phyloP scores from a whole-genome alignment of 2,329 filamentous ascomycete species.

The Dactylonectria estremocensis region DNA sequence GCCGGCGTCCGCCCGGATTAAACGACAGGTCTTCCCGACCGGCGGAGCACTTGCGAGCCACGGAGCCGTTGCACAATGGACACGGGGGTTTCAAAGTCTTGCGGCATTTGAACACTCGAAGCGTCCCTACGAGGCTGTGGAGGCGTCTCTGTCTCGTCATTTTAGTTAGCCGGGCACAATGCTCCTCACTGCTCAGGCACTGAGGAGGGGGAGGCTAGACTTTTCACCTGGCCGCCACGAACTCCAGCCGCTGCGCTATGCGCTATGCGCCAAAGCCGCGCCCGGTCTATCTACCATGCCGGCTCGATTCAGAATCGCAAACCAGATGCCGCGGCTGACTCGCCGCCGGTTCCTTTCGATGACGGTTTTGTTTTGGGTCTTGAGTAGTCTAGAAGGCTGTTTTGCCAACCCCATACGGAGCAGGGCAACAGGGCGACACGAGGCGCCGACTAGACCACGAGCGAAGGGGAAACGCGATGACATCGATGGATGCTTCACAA shows the following conservation, averaged over 20 bases:
- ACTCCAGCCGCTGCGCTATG: constrained; percentile 44
- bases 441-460: too few relatives aligned
- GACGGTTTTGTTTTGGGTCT: not conserved
- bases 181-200: constrained; percentile 40
- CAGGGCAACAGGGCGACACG: too few relatives aligned
- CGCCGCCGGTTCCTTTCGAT: constrained; percentile 25
- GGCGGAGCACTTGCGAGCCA: constrained; percentile 5
- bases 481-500: not conserved
- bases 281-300: constrained; percentile 37
- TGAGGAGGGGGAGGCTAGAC: constrained; percentile 48
- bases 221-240: constrained; percentile 45
- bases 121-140: not conserved
- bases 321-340: constrained; percentile 37
- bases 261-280: constrained; percentile 46
- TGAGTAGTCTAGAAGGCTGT: not conserved
- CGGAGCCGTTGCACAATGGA: constrained; percentile 7
- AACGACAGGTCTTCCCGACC: constrained; percentile 1
- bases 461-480: too few relatives aligned
- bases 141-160: constrained; percentile 34
- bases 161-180: constrained; percentile 31
- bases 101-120: too few relatives aligned
- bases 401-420: not conserved
- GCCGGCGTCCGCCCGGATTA: constrained; percentile 19
- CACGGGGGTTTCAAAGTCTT: not conserved
- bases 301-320: constrained; percentile 16